phyloP scores from a whole-genome alignment of 2,329 filamentous ascomycete species.

The Chaetomium sp. region DNA sequence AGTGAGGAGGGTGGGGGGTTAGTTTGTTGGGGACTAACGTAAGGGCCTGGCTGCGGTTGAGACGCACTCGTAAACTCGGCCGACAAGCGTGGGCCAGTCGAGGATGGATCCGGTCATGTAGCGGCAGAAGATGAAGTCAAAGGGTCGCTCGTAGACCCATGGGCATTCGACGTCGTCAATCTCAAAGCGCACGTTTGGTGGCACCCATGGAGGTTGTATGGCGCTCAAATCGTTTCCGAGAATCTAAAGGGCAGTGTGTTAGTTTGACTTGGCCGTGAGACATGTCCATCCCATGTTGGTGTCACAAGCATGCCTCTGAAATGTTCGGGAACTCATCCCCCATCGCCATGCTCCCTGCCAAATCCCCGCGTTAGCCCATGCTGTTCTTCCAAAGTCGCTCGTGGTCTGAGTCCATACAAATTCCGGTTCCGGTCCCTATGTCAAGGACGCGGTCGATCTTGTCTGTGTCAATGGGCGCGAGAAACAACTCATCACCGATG shows the following conservation, averaged over 20 bases:
- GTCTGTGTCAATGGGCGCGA: constrained; percentile 27
- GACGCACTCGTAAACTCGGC: constrained; percentile 23
- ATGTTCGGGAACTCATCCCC: constrained; percentile 28
- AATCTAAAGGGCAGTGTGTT: constrained; percentile 28
- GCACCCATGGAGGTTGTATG: constrained; percentile 27
- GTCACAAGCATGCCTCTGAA: neutral
- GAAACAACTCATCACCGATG: constrained; percentile 23
- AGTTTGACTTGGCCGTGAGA: constrained; percentile 15
- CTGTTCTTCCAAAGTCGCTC: too few relatives aligned
- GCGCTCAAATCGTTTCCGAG: constrained; percentile 29
- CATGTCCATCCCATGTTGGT: neutral
- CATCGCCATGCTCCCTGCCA: constrained; percentile 32
- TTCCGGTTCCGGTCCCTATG: constrained; percentile 39
- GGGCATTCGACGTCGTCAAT: constrained; percentile 31
- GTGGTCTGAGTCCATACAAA: constrained; percentile 25
- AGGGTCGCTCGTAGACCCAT: constrained; percentile 22
- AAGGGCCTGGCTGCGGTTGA: too few relatives aligned
- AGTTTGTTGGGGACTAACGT: neutral
- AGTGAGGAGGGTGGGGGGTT: neutral
- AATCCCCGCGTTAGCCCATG: neutral
- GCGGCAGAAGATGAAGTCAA: constrained; percentile 34
- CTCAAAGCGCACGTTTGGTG: constrained; percentile 32
- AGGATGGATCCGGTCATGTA: constrained; percentile 31
- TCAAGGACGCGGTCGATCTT: constrained; percentile 34
- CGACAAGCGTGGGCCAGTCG: constrained; percentile 27